Evolutionary conservation across 2,329 filamentous ascomycete genomes (phyloP).

Genomic region (Alternaria gansuensis): DNA sequence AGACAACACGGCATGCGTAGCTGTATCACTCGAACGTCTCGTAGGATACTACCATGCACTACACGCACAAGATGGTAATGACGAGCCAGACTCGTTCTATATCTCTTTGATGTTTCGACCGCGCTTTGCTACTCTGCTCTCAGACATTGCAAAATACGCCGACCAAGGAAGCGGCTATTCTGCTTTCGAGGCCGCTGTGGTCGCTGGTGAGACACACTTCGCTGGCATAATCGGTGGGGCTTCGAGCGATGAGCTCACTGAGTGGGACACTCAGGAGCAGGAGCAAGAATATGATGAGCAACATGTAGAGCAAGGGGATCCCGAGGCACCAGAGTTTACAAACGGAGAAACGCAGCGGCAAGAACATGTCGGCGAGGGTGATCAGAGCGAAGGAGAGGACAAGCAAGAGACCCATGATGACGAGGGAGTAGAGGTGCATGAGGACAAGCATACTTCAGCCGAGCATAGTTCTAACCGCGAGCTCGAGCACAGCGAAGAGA

Average conservation of each 20-base stretch:
- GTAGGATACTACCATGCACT: slow-evolving; percentile 68
- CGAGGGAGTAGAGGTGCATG: slow-evolving; percentile 8
- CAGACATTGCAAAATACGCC: slow-evolving; percentile 62
- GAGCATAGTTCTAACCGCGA: slow-evolving; percentile 7
- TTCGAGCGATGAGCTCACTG: slow-evolving; percentile 31
- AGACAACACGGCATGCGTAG: slow-evolving; percentile 45
- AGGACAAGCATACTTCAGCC: slow-evolving; percentile 9
- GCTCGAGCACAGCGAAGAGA: neutral
- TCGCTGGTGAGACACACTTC: slow-evolving; percentile 42
- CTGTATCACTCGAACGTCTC: slow-evolving; percentile 57
- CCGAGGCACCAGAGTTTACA: slow-evolving; percentile 9
- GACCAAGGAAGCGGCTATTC: slow-evolving; percentile 67
- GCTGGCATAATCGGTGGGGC: slow-evolving; percentile 26
- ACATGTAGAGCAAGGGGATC: neutral
- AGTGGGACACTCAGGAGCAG: slow-evolving; percentile 36
- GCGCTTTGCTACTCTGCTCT: slow-evolving; percentile 63
- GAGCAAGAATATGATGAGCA: slow-evolving; percentile 16
- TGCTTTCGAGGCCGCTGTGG: slow-evolving; percentile 52
- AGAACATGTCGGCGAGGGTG: slow-evolving; percentile 14
- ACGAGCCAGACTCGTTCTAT: slow-evolving; percentile 65
- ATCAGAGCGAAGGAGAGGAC: slow-evolving; percentile 7
- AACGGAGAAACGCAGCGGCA: slow-evolving; percentile 12
- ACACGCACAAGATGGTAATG: slow-evolving; percentile 66
- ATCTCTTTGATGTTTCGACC: slow-evolving; percentile 64
- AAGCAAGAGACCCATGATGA: neutral